Evolutionary conservation across 2,329 filamentous ascomycete genomes (phyloP), one percentile per base, ranked within the genome.

Genomic region (Rhytidhysteron rufulum): DNA sequence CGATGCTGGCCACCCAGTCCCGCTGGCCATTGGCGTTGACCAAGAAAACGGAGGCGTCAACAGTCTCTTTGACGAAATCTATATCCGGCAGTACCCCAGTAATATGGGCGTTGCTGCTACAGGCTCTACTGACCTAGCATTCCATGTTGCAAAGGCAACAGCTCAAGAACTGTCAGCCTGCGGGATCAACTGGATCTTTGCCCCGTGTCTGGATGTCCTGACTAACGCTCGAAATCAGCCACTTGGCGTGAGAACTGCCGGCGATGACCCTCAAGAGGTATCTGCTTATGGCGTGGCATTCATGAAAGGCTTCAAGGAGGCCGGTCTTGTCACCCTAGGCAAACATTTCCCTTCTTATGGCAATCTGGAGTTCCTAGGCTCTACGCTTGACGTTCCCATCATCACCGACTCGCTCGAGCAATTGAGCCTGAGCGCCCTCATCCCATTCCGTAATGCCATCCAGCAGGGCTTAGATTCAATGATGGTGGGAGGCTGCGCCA

Each of bases 31-130:
- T 54, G 90, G 86, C 29, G 73, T 97, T 27, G 93, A 97, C 60
- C 93, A 98, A 63, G 93, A 98, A 65, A 97, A 98, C 80, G 93
- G 93, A 49, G 90, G 91, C 3, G 91, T 96, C 63, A 97, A 96
- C 70, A 95, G 88, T 67, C 77, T 97, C 2, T 96, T 94, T 58
- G 91, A 97, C 63, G 89, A 95, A 54, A 88, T 93, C 57, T 93
- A 90, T 62, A 91, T 97, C 52, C 89, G 88, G 50, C 93, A 97
- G 62, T 98, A 95, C 53, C 93, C 93, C 7, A 95, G 90, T 58
- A 87, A 91, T 47, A 97, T 98, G 91, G 91, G 90, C 10, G 78
- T 96, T 45, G 89, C 91, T n/a, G 93, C 93, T 17, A 89, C 90
- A 4, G 88, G 90, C 18, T 90, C 85, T 9, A 83, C 83, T 25